These are phyloP conservation scores for Chalaropsis thielavioides DNA, from an alignment of 2,329 filamentous ascomycete species.

Conservation along the genomic window DNA sequence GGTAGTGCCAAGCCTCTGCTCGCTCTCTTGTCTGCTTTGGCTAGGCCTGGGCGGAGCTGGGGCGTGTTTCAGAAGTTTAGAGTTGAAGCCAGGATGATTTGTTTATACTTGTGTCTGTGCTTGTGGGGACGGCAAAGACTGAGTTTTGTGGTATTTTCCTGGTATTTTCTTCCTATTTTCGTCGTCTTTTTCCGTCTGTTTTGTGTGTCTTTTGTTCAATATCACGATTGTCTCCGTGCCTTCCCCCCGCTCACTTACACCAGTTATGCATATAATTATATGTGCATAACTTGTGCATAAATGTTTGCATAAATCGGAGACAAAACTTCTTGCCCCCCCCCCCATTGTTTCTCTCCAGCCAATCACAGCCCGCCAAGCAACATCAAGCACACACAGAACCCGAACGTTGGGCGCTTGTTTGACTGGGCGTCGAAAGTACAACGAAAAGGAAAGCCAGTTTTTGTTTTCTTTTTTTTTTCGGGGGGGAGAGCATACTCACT, in stretches of 20 bases:
- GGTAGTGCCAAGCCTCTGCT: neutral
- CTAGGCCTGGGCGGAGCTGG: neutral
- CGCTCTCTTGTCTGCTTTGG: neutral
- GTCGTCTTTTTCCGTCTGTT: neutral
- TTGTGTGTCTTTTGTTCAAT: neutral
- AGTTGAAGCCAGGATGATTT: neutral
- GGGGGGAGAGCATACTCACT: neutral
- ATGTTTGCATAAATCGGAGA: neutral
- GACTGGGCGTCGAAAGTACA: neutral
- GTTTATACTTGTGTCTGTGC: neutral
- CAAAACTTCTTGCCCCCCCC: neutral
- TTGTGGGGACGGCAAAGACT: neutral
- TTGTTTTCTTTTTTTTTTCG: neutral
- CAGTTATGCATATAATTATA: neutral
- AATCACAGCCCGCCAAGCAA: neutral
- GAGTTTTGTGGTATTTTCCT: neutral
- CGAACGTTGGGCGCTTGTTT: neutral
- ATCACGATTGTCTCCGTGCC: neutral
- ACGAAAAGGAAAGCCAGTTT: too few species aligned
- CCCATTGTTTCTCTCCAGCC: neutral
- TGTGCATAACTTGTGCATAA: neutral
- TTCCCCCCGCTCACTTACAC: neutral
- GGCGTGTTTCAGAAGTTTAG: constrained; percentile 3
- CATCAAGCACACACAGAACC: neutral
- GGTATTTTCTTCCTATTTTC: neutral